Base-by-base conservation (phyloP, 331 rosid genomes). In the Quercus tomentella region DNA sequence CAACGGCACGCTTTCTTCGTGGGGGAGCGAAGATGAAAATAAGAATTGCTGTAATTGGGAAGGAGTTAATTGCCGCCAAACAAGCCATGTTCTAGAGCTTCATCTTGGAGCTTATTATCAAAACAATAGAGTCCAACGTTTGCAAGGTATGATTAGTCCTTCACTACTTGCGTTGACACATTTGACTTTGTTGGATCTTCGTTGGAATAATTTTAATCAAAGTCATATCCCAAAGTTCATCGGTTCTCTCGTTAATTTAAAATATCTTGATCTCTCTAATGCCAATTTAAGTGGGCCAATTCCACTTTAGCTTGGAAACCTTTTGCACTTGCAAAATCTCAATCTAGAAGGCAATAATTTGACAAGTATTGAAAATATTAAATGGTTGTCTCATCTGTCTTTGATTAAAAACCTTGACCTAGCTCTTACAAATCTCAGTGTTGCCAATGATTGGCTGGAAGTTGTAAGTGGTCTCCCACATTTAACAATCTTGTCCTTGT, bases 11-110 rank as follows among this genome's bases (percentile, higher is more conserved):
- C 37, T 76, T 4, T 31, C 73, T 0, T 76, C 81, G 0, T 81
- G 84, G 84, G 55, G 26, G 2, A 31, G 0, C 4, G 14, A 17
- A 45, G 73, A 76, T 12, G 33, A 65, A 8, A 43, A 58, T 0
- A 12, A 16, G 18, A 77, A 81, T 10, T 81, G 77, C 4, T 81
- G 81, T 35, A 14, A 22, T 0, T 71, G 85, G 85, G 1, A 22
- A 18, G 70, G 69, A 4, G 62, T 82, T 43, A 1, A 0, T 2
- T 82, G 85, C 33, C 1, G 28, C 7, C 15, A 0, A 63, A 82
- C 71, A 1, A 12, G 68, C 23, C 85, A 82, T 37, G 78, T 82
- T 6, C 51, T 65, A 5, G 35, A 31, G 35, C 35, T 31, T 31
- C 1, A 31, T 31, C 35, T 31, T 31, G n/a, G n/a, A n/a, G n/a